Conservation (phyloP, 1,139 yeast genomes). For the Suhomyces maxii region DNA sequence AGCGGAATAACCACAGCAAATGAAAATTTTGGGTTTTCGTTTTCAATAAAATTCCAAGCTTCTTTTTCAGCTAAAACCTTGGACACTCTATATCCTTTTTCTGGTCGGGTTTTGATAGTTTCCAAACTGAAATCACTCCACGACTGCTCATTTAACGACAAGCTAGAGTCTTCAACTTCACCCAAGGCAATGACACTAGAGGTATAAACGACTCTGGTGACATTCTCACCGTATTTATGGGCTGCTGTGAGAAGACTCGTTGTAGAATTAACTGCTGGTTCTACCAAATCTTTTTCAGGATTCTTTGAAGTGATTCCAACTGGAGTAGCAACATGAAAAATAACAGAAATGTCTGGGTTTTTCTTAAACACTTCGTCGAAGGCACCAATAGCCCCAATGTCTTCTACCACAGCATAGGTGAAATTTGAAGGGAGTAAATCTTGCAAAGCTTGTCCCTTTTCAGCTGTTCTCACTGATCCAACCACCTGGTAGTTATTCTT, state of each 20-base stretch:
- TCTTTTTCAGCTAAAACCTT: constrained; percentile 42
- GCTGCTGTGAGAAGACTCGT: constrained; percentile 30
- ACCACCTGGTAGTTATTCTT: constrained; percentile 49
- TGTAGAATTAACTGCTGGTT: constrained; percentile 37
- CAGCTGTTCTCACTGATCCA: constrained; percentile 53
- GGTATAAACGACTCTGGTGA: constrained; percentile 14
- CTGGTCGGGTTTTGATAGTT: constrained; percentile 9
- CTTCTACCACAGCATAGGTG: constrained; percentile 5
- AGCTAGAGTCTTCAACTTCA: constrained; percentile 8
- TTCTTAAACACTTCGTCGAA: constrained; percentile 14
- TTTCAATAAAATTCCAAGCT: constrained; percentile 51
- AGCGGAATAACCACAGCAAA: constrained; percentile 19
- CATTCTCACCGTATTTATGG: constrained; percentile 23
- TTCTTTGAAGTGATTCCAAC: constrained; percentile 27
- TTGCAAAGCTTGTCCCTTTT: constrained; percentile 31
- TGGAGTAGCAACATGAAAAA: constrained; percentile 26
- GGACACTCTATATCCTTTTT: constrained; percentile 27
- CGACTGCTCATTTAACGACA: constrained; percentile 24
- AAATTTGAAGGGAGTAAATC: constrained; percentile 10
- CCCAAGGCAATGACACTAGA: constrained; percentile 34
- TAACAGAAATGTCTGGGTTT: constrained; percentile 44
- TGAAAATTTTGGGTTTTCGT: constrained; percentile 27
- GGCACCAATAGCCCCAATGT: too few species aligned
- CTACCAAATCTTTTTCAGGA: constrained; percentile 29
- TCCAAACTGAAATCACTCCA: constrained; percentile 34